Percentiles rank a stretch among this genome's conserved stretches.
phyloP scores from a whole-genome alignment of 176 grass and related monocot genomes.

The Carex cristatella region DNA sequence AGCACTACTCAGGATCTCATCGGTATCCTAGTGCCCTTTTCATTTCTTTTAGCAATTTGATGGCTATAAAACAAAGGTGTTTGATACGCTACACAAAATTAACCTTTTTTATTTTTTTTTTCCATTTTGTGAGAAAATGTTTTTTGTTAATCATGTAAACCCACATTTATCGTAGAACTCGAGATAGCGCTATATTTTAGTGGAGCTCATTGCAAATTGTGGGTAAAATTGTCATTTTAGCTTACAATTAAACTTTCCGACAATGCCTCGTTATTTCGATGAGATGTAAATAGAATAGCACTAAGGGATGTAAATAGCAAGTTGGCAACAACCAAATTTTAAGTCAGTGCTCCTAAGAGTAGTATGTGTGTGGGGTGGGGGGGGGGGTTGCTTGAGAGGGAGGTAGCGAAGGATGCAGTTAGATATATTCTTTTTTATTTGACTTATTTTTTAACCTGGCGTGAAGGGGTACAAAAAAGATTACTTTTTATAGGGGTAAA shows the following conservation, averaged over 20 bases:
- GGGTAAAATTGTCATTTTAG: background rate
- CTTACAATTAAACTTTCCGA: background rate
- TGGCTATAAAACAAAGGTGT: background rate
- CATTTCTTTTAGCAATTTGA: slow-evolving; percentile 7
- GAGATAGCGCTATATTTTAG: background rate
- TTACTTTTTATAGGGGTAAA: background rate
- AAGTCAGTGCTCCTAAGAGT: background rate
- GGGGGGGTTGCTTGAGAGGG: background rate
- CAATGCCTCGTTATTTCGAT: background rate
- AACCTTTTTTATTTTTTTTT: background rate
- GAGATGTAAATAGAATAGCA: background rate
- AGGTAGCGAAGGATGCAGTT: background rate
- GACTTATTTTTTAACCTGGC: background rate
- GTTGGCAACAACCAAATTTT: background rate
- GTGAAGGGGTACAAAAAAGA: background rate
- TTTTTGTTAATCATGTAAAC: slow-evolving; percentile 1
- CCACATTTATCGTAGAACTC: background rate
- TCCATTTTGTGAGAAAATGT: background rate
- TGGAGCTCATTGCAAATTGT: background rate
- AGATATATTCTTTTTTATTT: background rate
- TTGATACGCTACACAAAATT: background rate
- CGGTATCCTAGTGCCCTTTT: background rate
- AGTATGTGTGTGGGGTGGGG: background rate
- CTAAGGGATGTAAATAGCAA: background rate
- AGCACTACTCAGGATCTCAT: background rate